Base-by-base conservation (phyloP, 2,329 filamentous ascomycete species). In the Venturia pyrina region DNA sequence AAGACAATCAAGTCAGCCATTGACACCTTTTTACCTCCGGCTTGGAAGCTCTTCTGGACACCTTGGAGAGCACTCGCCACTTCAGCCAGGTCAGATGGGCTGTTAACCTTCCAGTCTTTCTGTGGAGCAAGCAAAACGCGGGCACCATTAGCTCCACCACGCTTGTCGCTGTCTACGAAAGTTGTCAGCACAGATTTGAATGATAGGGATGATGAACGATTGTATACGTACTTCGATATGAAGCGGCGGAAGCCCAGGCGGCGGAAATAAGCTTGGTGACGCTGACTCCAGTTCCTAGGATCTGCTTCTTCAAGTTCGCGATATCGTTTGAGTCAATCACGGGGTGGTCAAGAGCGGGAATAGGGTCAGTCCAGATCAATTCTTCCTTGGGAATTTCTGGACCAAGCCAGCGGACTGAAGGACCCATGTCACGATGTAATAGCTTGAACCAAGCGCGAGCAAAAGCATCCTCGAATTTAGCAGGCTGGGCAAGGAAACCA, bases 371-470 rank as follows among this genome's bases (percentile, higher is more conserved):
- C 89, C 89, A 93, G 71, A 86, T 72, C 21, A 88, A 80, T 15
- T 81, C 79, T 80, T 92, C 87, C 63, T 81, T 79, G 61, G 89
- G 89, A 19, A 90, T 80, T 76, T 93, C 89, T 1, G 89, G 89
- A 41, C 89, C 89, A 61, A 91, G 72, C 80, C 89, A 92, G 73
- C 87, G 88, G 32, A 82, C 74, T 65, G 84, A 80, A 48, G 89
- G 89, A 17, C 89, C 89, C 78, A 92, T 84, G 75, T 92, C 89
- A 78, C 89, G 88, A 79, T 93, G 89, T 46, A 89, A 81, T 53
- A 93, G 83, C 84, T 92, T 92, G 84, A 90, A 93, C 89, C 89
- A 93, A 15, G 89, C 89, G 62, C 85, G 84, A 28, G 83, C 81
- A 72, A 92, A 93, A 7, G 83, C 86, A 67, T 90, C 85, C 64